phyloP scores from a whole-genome alignment of 148 eudicot genomes.

The Heliamphora exappendiculata region DNA sequence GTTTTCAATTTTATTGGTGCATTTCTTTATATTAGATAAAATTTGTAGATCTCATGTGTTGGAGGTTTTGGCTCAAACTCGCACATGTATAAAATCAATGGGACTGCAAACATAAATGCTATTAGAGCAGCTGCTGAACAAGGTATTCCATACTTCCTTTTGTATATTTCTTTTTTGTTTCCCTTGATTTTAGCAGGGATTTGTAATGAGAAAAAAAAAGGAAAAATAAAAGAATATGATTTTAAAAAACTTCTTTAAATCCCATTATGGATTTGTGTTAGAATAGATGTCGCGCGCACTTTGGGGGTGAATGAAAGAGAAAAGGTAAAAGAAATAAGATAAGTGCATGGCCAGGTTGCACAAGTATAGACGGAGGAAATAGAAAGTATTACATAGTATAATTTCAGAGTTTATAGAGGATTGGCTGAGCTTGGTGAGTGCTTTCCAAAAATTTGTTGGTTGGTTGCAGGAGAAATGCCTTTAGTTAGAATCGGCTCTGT shows the following conservation, averaged over 20 bases:
- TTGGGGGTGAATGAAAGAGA: background rate
- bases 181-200: background rate
- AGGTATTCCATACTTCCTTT: conserved; percentile 35
- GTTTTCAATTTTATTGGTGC: background rate
- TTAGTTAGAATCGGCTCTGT: background rate
- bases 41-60: conserved; percentile 82
- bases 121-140: conserved; percentile 84
- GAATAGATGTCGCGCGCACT: background rate
- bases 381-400: background rate
- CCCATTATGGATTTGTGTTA: background rate
- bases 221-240: background rate
- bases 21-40: background rate
- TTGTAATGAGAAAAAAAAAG: background rate
- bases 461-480: background rate
- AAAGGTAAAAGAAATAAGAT: background rate
- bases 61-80: conserved; percentile 97
- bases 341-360: background rate
- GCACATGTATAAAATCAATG: conserved; percentile 87
- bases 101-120: conserved; percentile 95
- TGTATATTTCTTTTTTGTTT: background rate
- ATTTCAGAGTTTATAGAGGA: background rate
- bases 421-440: background rate
- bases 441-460: background rate
- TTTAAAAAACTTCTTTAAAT: background rate
- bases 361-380: background rate